Conservation (phyloP, 1,284 basidiomycete species). For the Sporisorium graminicola region DNA sequence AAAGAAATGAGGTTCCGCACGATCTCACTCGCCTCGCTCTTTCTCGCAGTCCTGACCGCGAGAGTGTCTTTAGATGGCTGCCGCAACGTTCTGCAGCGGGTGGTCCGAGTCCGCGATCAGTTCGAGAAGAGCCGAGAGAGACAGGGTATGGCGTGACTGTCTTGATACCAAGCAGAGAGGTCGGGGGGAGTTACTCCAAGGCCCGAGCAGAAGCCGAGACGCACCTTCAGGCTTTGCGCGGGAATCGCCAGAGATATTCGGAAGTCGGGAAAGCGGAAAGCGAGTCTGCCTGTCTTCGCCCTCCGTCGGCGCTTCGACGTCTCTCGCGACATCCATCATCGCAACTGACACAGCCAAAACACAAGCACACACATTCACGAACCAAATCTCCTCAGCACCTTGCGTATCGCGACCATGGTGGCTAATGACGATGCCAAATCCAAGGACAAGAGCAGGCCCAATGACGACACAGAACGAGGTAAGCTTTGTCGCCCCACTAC, state of each 20-base stretch:
- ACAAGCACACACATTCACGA: neutral
- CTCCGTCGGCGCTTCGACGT: neutral
- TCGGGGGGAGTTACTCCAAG: neutral
- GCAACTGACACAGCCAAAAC: neutral
- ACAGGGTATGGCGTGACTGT: too few species aligned
- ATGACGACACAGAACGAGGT: constrained; percentile 41
- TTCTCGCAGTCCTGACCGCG: too few species aligned
- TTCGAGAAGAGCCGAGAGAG: neutral
- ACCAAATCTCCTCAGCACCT: neutral
- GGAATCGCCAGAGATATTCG: neutral
- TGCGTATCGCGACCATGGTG: constrained; percentile 11
- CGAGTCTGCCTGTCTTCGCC: neutral
- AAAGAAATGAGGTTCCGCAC: constrained; percentile 2
- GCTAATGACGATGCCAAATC: constrained; percentile 31
- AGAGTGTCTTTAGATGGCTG: too few species aligned
- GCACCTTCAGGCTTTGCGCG: neutral
- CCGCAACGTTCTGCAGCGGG: too few species aligned
- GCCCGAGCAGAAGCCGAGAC: neutral
- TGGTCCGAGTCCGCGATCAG: neutral
- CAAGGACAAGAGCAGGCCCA: constrained; percentile 32
- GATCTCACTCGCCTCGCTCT: neutral
- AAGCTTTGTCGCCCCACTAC: neutral
- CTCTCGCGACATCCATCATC: neutral
- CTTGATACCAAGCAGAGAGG: neutral
- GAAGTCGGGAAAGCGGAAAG: constrained; percentile 1